A percentile compares a stretch with the other conserved stretches of the same genome.
Evolutionary conservation across 1,284 basidiomycete genomes (phyloP).

Genomic region (Austropuccinia psidii): DNA sequence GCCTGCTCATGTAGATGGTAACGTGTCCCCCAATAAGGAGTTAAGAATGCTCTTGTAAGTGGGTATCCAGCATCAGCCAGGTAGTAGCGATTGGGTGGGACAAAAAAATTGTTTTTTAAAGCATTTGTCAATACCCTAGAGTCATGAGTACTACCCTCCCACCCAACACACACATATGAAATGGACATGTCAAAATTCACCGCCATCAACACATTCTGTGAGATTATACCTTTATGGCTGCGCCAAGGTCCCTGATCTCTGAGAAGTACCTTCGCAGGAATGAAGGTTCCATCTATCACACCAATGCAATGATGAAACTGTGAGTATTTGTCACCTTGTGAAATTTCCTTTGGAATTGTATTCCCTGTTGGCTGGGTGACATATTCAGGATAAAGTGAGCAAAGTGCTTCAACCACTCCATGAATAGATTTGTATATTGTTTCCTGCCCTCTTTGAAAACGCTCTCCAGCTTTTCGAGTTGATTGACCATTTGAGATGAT

Average conservation of each 20-base stretch:
- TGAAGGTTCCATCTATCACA: slow-evolving; percentile 46
- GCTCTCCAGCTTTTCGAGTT: background rate
- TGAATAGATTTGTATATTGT: background rate
- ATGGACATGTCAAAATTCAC: slow-evolving; percentile 46
- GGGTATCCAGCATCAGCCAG: slow-evolving; percentile 18
- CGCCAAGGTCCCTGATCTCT: slow-evolving; percentile 39
- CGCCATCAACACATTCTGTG: slow-evolving; percentile 47
- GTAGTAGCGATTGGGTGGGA: background rate
- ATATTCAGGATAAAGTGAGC: background rate
- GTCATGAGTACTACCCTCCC: slow-evolving; percentile 50
- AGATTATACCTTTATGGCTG: slow-evolving; percentile 44
- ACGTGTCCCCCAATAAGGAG: slow-evolving; percentile 46
- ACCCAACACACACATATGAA: slow-evolving; percentile 47
- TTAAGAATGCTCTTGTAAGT: slow-evolving; percentile 44
- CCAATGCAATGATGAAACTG: slow-evolving; percentile 45
- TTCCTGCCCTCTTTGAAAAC: background rate
- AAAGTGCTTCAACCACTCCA: background rate
- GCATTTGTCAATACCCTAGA: slow-evolving; percentile 42
- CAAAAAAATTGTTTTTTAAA: slow-evolving; percentile 40
- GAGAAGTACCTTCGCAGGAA: slow-evolving; percentile 41
- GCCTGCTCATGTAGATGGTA: slow-evolving; percentile 47
- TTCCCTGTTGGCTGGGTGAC: background rate
- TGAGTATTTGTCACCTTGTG: slow-evolving; percentile 32
- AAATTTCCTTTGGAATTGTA: background rate
- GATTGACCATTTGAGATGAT: background rate